These are phyloP conservation scores for Polyporus tsugae DNA, from an alignment of 1,284 basidiomycete genomes.

Conservation along the genomic window DNA sequence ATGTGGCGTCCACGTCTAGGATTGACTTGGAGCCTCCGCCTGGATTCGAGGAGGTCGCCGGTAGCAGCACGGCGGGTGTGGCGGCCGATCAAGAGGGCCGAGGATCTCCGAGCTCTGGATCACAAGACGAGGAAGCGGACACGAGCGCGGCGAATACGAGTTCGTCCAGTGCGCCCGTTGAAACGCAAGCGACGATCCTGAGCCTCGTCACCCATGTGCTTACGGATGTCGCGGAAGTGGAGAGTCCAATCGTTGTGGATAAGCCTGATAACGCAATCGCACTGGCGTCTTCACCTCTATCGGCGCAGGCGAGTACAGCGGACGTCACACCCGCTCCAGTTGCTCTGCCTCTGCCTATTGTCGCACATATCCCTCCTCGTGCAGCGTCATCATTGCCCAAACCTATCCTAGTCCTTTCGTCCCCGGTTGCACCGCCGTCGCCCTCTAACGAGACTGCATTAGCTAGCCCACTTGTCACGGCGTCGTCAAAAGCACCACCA, in stretches of 20 bases:
- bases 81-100: background rate
- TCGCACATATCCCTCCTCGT: background rate
- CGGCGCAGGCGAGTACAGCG: background rate
- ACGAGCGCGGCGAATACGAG: conserved; percentile 1
- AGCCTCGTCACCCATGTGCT: conserved; percentile 5
- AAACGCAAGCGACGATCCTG: background rate
- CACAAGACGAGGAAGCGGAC: conserved; percentile 6
- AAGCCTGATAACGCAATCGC: background rate
- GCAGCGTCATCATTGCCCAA: background rate
- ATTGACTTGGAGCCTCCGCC: conserved; percentile 48
- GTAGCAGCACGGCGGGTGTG: conserved; percentile 13
- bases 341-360: background rate
- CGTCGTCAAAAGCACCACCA: conserved; percentile 32
- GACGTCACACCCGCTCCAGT: background rate
- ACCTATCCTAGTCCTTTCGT: background rate
- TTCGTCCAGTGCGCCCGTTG: background rate
- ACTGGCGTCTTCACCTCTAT: background rate
- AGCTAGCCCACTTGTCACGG: background rate
- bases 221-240: conserved; percentile 6
- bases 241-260: conserved; percentile 14
- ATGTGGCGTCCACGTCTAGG: conserved; percentile 45
- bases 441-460: background rate
- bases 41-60: conserved; percentile 42
- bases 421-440: background rate
- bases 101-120: conserved; percentile 10